Conservation (phyloP, 1,284 basidiomycete species). For the Ganoderma multipileum region DNA sequence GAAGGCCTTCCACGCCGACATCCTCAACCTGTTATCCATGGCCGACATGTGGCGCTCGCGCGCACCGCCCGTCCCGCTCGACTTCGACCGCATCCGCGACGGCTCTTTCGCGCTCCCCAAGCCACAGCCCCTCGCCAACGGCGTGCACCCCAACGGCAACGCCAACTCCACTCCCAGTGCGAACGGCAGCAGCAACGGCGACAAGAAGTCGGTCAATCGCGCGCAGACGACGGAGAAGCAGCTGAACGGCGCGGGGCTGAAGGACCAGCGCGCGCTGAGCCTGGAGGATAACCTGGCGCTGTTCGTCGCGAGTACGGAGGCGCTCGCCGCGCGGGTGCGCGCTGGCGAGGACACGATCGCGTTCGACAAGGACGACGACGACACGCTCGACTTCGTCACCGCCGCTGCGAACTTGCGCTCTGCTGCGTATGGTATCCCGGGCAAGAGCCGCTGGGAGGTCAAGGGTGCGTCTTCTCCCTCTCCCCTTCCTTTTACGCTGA, state of each 20-base stretch:
- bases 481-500: background rate
- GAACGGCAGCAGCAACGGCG: conserved; percentile 36
- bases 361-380: conserved; percentile 99
- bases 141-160: conserved; percentile 32
- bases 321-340: conserved; percentile 77
- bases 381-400: conserved; percentile 96
- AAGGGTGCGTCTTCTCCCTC: conserved; percentile 69
- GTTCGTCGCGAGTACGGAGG: conserved; percentile 84
- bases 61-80: conserved; percentile 83
- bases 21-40: conserved; percentile 91
- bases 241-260: conserved; percentile 55
- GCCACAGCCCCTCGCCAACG: conserved; percentile 24
- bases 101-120: conserved; percentile 59
- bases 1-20: conserved; percentile 93
- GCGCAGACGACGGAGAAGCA: conserved; percentile 38
- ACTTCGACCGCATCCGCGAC: conserved; percentile 75
- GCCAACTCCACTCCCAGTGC: conserved; percentile 6
- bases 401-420: conserved; percentile 94
- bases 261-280: conserved; percentile 81
- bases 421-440: conserved; percentile 87
- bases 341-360: conserved; percentile 80
- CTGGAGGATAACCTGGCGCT: conserved; percentile 83
- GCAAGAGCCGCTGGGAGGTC: conserved; percentile 94
- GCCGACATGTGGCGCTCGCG: conserved; percentile 98
- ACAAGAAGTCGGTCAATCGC: conserved; percentile 24